phyloP scores from a whole-genome alignment of 2,329 filamentous ascomycete genomes.

The Helicocarpus griseus region DNA sequence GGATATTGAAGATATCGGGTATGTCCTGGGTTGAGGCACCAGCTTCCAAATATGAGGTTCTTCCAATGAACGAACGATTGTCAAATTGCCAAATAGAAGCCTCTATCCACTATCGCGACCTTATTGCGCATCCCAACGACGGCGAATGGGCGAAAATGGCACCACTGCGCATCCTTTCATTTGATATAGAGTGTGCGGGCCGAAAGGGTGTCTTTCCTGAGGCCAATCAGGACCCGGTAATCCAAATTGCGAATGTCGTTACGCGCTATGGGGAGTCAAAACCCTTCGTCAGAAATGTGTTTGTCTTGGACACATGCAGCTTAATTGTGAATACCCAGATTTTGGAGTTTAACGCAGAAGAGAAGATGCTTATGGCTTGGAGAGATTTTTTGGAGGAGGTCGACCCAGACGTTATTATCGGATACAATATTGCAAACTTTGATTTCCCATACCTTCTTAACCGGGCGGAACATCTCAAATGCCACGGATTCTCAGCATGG shows the following conservation, averaged over 20 bases:
- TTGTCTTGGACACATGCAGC: conserved; percentile 86
- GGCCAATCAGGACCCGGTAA: conserved; percentile 81
- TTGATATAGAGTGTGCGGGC: conserved; percentile 97
- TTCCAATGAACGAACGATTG: conserved; percentile 57
- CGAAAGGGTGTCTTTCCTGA: conserved; percentile 97
- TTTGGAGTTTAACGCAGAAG: conserved; percentile 69
- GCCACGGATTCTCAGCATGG: conserved; percentile 75
- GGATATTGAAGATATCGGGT: conserved; percentile 56
- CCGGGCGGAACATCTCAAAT: conserved; percentile 74
- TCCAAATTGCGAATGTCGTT: conserved; percentile 95
- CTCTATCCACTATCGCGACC: conserved; percentile 66
- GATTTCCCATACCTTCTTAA: conserved; percentile 95
- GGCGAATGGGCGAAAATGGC: conserved; percentile 99
- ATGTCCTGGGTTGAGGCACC: conserved; percentile 97
- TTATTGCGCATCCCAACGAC: conserved; percentile 78
- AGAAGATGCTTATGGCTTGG: conserved; percentile 88
- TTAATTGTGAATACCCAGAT: conserved; percentile 92
- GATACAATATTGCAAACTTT: conserved; percentile 98
- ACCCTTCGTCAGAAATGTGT: conserved; percentile 92
- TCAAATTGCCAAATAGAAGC: conserved; percentile 98
- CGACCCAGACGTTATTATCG: conserved; percentile 94
- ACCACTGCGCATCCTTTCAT: conserved; percentile 81
- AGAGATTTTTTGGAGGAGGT: conserved; percentile 79
- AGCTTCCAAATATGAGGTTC: conserved; percentile 50
- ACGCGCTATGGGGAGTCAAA: conserved; percentile 92